phyloP scores from a whole-genome alignment of 2,329 filamentous ascomycete species.

The Sporothrix protearum region DNA sequence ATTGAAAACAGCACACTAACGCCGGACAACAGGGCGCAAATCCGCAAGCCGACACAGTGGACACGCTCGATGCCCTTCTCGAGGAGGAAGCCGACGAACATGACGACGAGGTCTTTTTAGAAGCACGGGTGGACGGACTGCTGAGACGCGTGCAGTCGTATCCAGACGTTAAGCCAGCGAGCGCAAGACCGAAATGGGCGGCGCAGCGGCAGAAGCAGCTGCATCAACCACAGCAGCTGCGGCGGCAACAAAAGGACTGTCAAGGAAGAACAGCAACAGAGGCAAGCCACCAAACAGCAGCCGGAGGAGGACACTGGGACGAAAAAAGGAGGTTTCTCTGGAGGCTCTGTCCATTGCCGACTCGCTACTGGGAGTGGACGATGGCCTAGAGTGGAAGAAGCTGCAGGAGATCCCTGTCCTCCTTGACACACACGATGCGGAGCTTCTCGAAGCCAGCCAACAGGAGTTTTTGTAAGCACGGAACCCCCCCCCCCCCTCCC shows the following conservation, averaged over 20 bases:
- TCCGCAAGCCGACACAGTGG: constrained; percentile 49
- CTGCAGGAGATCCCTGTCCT: constrained; percentile 31
- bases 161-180: constrained; percentile 67
- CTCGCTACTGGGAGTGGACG: constrained; percentile 25
- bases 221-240: neutral
- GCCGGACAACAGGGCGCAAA: constrained; percentile 48
- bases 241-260: neutral
- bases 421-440: constrained; percentile 60
- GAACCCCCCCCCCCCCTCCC: too few relatives aligned
- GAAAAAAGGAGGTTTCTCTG: constrained; percentile 44
- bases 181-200: constrained; percentile 54
- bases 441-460: constrained; percentile 76
- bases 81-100: constrained; percentile 55
- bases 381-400: constrained; percentile 23
- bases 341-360: constrained; percentile 49
- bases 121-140: constrained; percentile 60
- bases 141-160: constrained; percentile 70
- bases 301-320: constrained; percentile 17
- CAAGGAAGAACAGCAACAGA: neutral
- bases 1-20: neutral
- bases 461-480: constrained; percentile 72
- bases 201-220: constrained; percentile 26
- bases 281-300: neutral
- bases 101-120: constrained; percentile 26
- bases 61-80: constrained; percentile 55